A percentile compares a stretch with the other conserved stretches of the same genome.
These are phyloP conservation scores for Paecilomyces niveus DNA, from an alignment of 2,329 filamentous ascomycete genomes.

Conservation along the genomic window DNA sequence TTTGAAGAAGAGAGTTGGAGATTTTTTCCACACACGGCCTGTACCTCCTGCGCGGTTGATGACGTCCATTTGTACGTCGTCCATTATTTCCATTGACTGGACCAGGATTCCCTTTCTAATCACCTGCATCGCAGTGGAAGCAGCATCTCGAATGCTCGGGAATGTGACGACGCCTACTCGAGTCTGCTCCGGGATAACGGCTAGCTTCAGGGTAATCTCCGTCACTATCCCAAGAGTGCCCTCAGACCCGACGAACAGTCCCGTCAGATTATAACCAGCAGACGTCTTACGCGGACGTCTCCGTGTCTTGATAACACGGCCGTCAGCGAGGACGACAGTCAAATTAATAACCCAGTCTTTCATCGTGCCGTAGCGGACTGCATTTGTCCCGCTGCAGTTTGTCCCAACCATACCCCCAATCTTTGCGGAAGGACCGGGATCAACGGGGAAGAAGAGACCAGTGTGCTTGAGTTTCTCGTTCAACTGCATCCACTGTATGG, in stretches of 20 bases:
- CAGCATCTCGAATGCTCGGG: slow-evolving; percentile 53
- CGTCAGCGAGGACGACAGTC: slow-evolving; percentile 64
- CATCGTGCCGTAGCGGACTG: slow-evolving; percentile 65
- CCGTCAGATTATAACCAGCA: slow-evolving; percentile 65
- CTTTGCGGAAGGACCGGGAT: slow-evolving; percentile 63
- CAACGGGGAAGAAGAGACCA: slow-evolving; percentile 84
- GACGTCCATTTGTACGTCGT: slow-evolving; percentile 57
- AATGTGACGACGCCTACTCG: slow-evolving; percentile 60
- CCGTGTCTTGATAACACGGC: slow-evolving; percentile 61
- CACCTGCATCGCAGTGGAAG: slow-evolving; percentile 56
- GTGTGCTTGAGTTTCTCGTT: slow-evolving; percentile 67
- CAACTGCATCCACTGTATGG: slow-evolving; percentile 84
- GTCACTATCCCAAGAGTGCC: slow-evolving; percentile 66
- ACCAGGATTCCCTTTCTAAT: slow-evolving; percentile 60
- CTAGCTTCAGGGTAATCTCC: slow-evolving; percentile 61
- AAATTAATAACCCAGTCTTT: slow-evolving; percentile 68
- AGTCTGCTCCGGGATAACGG: slow-evolving; percentile 56
- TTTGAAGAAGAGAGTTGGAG: slow-evolving; percentile 40
- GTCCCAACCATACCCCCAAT: slow-evolving; percentile 59
- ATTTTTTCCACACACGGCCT: slow-evolving; percentile 38
- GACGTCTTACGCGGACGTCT: slow-evolving; percentile 60
- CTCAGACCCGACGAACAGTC: slow-evolving; percentile 63
- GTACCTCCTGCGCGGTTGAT: slow-evolving; percentile 61
- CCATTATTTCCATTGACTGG: slow-evolving; percentile 59
- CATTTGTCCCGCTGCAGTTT: slow-evolving; percentile 58